phyloP scores from a whole-genome alignment of 768 basidiomycete species.

The Mrakia blollopis region DNA sequence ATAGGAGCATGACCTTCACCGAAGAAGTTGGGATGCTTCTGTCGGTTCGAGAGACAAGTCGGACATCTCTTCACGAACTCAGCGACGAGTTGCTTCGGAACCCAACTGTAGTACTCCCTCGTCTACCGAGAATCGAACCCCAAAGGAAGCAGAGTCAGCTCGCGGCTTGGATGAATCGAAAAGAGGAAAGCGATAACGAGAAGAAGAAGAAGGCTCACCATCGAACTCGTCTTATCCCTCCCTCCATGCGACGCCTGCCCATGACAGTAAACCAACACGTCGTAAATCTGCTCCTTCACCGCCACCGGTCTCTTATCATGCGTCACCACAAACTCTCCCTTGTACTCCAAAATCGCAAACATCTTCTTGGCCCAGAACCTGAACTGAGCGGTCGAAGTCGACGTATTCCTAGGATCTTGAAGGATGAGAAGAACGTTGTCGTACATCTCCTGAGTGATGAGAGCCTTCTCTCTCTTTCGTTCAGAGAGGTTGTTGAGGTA shows the following conservation, averaged over 20 bases:
- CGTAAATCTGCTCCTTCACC: slow-evolving; percentile 70
- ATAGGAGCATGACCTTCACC: not conserved
- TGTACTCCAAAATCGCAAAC: slow-evolving; percentile 49
- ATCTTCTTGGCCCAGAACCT: slow-evolving; percentile 80
- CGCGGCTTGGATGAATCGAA: not conserved
- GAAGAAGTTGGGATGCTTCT: slow-evolving; percentile 16
- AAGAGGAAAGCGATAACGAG: not conserved
- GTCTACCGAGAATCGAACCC: slow-evolving; percentile 46
- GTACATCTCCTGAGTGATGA: slow-evolving; percentile 66
- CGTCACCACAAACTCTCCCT: slow-evolving; percentile 52
- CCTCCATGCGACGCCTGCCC: slow-evolving; percentile 63
- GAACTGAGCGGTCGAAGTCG: slow-evolving; percentile 60
- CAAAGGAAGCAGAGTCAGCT: not conserved
- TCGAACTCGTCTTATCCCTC: slow-evolving; percentile 67
- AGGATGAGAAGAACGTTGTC: slow-evolving; percentile 68
- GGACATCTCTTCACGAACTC: slow-evolving; percentile 75
- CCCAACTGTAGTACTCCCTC: slow-evolving; percentile 68
- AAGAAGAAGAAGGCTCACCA: slow-evolving; percentile 32
- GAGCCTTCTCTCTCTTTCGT: slow-evolving; percentile 61
- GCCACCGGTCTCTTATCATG: slow-evolving; percentile 72
- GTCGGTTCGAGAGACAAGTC: slow-evolving; percentile 57
- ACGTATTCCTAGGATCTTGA: slow-evolving; percentile 51
- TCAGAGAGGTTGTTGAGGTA: slow-evolving; percentile 60
- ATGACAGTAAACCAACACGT: slow-evolving; percentile 69
- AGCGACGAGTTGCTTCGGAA: slow-evolving; percentile 76